Percentiles rank a stretch among this genome's conserved stretches.
Evolutionary conservation across 192 early-diverging fungal genomes (phyloP).

Genomic region (Glomus cerebriforme): DNA sequence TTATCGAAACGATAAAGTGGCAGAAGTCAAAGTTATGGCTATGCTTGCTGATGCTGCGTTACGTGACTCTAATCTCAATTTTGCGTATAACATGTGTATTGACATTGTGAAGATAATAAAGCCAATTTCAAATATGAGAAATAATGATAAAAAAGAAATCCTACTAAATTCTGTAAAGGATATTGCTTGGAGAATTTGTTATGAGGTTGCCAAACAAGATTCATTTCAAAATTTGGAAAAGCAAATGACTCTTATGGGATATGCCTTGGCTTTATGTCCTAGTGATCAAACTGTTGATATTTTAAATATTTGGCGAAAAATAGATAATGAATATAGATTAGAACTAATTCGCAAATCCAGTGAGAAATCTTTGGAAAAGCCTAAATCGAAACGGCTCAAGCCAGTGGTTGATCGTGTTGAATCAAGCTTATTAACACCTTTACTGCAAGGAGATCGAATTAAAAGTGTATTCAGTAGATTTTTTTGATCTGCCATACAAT

Average conservation of each 20-base stretch:
- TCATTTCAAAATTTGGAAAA: conserved; percentile 45
- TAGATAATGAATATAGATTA: conserved; percentile 36
- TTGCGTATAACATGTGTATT: conserved; percentile 59
- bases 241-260: conserved; percentile 53
- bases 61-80: conserved; percentile 53
- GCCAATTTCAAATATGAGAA: conserved; percentile 3
- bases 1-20: conserved; percentile 46
- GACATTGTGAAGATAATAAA: conserved; percentile 56
- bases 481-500: conserved; percentile 25
- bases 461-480: conserved; percentile 44
- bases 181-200: conserved; percentile 43
- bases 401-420: conserved; percentile 28
- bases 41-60: conserved; percentile 67
- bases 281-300: conserved; percentile 45
- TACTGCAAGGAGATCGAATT: conserved; percentile 45
- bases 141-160: not conserved
- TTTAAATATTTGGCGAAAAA: conserved; percentile 44
- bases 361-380: conserved; percentile 15
- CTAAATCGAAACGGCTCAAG: conserved; percentile 4
- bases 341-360: not conserved
- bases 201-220: conserved; percentile 47
- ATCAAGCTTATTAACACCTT: conserved; percentile 25
- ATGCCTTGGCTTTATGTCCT: conserved; percentile 58
- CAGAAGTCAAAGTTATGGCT: conserved; percentile 57
- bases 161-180: conserved; percentile 12